Base-by-base conservation (phyloP, 352 stramenopile genomes). In the Phytophthora sp. region DNA sequence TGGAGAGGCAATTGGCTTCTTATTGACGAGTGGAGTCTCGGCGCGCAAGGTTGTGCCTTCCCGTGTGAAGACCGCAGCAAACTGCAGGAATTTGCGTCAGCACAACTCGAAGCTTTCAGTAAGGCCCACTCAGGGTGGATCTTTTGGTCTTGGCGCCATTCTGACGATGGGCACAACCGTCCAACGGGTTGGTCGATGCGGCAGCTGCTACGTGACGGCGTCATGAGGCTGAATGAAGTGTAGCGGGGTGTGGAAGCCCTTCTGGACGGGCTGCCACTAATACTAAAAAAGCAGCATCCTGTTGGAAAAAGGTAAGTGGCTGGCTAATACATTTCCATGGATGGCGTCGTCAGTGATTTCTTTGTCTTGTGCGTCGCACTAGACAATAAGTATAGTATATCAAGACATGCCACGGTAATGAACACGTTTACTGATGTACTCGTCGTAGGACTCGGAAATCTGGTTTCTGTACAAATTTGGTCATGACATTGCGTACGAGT, bases 131-230 rank as follows among this genome's bases (percentile, higher is more conserved):
- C 80, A 3, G 87, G 87, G n/a, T 96, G 85, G 86, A 85, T 88
- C 24, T 96, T 96, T 73, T 96, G 88, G 88, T 90, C 74, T 31
- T 96, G 88, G 88, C 79, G 80, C 27, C 86, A 94, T 45, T 81
- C 80, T 3, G 87, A 94, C 58, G 85, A 94, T 53, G 63, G 68
- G 50, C 71, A 86, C 56, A 76, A 74, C 46, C 64, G 65, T 31
- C 68, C 77, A 26, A 80, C 82, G 31, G 84, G 80, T 0, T 95
- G 88, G 88, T 93, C 84, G 30, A 73, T 95, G 79, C 81, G 86
- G 15, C 82, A 92, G 47, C 67, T 95, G 39, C 58, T 95, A 49
- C 85, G 81, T 54, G 78, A 96, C 26, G 88, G 87, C 18, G 78
- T 93, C 31, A 74, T 82, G 35, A 61, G 49, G 33, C 42, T 76